Conservation (phyloP, 2,329 filamentous ascomycete species). For the Sporothrix luriei region DNA sequence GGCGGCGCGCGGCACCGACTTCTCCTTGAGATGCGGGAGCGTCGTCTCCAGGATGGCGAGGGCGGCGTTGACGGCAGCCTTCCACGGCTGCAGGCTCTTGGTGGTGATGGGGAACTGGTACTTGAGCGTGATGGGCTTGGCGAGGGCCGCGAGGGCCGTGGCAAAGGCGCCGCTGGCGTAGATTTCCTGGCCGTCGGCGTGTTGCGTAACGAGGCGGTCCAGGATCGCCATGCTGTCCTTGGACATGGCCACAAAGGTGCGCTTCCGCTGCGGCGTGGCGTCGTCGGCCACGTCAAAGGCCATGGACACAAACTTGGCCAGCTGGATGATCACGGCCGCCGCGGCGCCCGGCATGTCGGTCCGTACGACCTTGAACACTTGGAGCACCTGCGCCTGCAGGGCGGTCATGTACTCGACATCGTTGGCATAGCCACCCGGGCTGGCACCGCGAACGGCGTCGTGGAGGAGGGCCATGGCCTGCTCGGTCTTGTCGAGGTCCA, state of each 20-base stretch:
- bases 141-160: conserved; percentile 66
- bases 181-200: conserved; percentile 66
- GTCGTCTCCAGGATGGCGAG: conserved; percentile 69
- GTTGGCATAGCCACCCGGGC: conserved; percentile 66
- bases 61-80: conserved; percentile 71
- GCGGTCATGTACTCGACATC: conserved; percentile 74
- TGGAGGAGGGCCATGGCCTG: conserved; percentile 73
- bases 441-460: conserved; percentile 70
- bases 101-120: conserved; percentile 75
- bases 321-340: conserved; percentile 66
- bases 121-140: conserved; percentile 72
- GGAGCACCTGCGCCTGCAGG: conserved; percentile 70
- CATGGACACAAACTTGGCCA: conserved; percentile 71
- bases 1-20: conserved; percentile 50
- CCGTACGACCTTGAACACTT: conserved; percentile 67
- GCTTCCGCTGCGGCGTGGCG: conserved; percentile 49
- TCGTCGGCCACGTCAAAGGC: conserved; percentile 58
- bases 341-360: conserved; percentile 67
- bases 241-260: conserved; percentile 87
- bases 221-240: conserved; percentile 77
- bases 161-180: conserved; percentile 69
- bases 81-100: conserved; percentile 75
- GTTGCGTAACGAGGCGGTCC: conserved; percentile 60
- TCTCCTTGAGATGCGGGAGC: conserved; percentile 61
- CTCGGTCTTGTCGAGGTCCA: conserved; percentile 64